These are phyloP conservation scores for Phytopythium vexans DNA, from an alignment of 352 stramenopile genomes.

Conservation along the genomic window DNA sequence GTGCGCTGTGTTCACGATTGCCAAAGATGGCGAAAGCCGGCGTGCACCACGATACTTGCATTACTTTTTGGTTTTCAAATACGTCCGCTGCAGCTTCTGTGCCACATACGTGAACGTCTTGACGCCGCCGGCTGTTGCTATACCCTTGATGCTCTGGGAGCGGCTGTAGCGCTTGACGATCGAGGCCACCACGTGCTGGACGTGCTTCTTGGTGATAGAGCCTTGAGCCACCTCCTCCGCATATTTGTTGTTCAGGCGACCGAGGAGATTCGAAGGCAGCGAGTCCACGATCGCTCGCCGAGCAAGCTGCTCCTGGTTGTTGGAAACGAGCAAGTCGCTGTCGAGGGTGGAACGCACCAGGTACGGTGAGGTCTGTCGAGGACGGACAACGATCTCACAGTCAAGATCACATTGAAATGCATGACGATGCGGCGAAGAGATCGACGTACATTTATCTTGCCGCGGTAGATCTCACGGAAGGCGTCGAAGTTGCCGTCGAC, in stretches of 20 bases:
- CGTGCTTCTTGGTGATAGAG: constrained; percentile 51
- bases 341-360: constrained; percentile 48
- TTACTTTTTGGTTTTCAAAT: constrained; percentile 46
- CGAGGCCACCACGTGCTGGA: constrained; percentile 56
- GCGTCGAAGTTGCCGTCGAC: constrained; percentile 78
- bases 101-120: constrained; percentile 82
- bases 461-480: constrained; percentile 73
- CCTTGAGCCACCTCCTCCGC: constrained; percentile 17
- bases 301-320: constrained; percentile 29
- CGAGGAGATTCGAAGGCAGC: constrained; percentile 48
- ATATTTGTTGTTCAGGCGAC: constrained; percentile 29
- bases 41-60: neutral
- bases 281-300: constrained; percentile 43
- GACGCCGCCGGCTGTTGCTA: constrained; percentile 73
- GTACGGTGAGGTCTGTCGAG: constrained; percentile 57
- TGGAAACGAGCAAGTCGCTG: constrained; percentile 42
- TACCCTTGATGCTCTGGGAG: constrained; percentile 88
- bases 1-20: no score
- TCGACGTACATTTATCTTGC: constrained; percentile 61
- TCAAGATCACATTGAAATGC: neutral
- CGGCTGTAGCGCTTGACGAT: constrained; percentile 84
- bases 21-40: no score
- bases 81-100: constrained; percentile 86
- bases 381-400: neutral
- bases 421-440: neutral